Conservation (phyloP, 2,329 filamentous ascomycete genomes). For the Fusarium decemcellulare region DNA sequence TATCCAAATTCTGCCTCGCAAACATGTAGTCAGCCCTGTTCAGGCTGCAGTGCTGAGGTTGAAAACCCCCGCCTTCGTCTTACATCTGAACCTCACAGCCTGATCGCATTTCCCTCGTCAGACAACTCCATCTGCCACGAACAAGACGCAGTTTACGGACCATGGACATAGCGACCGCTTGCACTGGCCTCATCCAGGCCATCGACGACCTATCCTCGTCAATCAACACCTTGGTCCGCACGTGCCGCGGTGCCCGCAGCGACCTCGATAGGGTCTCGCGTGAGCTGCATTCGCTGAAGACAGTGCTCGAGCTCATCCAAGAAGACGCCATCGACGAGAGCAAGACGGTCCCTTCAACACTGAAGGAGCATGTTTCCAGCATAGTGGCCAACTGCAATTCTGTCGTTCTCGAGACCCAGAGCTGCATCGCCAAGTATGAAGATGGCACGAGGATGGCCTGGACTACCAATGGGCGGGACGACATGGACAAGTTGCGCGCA, state of each 20-base stretch:
- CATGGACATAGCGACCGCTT: not conserved
- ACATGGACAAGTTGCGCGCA: constrained; percentile 17
- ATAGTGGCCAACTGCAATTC: constrained; percentile 15
- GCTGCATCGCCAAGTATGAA: constrained; percentile 12
- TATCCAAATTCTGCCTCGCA: too few relatives aligned
- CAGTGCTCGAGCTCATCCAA: constrained; percentile 15
- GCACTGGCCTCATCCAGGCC: constrained; percentile 13
- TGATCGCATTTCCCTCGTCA: too few relatives aligned
- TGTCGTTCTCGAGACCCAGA: constrained; percentile 8
- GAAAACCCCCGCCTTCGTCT: too few relatives aligned
- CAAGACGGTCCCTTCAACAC: constrained; percentile 5
- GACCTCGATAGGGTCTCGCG: constrained; percentile 17
- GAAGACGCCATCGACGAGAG: constrained; percentile 8
- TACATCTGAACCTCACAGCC: too few relatives aligned
- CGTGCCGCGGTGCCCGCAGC: constrained; percentile 12
- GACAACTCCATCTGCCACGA: too few relatives aligned
- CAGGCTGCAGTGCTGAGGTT: too few relatives aligned
- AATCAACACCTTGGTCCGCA: constrained; percentile 6
- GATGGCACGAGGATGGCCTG: constrained; percentile 11
- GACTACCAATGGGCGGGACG: constrained; percentile 13
- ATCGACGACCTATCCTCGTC: not conserved
- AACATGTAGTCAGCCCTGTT: too few relatives aligned
- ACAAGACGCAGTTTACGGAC: too few relatives aligned
- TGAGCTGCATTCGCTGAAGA: constrained; percentile 17
- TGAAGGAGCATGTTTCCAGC: not conserved